These are phyloP conservation scores for Gaertneriomyces sp. DNA, from an alignment of 192 early-diverging fungal species.

Conservation along the genomic window DNA sequence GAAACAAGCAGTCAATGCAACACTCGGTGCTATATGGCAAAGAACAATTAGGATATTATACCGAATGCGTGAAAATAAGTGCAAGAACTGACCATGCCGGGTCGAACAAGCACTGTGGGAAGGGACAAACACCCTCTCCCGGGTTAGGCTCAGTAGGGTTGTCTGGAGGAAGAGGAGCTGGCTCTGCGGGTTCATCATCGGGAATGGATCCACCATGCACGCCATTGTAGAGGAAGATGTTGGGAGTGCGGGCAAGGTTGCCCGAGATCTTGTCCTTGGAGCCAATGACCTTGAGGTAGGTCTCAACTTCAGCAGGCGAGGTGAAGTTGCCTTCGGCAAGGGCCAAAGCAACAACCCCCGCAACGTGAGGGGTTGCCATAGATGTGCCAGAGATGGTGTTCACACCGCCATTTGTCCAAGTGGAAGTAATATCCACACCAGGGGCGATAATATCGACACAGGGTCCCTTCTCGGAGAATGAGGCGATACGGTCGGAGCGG, in stretches of 20 bases:
- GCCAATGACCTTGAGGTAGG: conserved; percentile 41
- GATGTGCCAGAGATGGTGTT: conserved; percentile 52
- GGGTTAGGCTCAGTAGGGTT: conserved; percentile 31
- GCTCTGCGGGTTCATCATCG: conserved; percentile 39
- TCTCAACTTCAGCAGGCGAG: conserved; percentile 39
- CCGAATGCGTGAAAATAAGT: background rate
- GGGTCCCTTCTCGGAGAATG: conserved; percentile 49
- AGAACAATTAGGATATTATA: background rate
- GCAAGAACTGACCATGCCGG: conserved; percentile 18
- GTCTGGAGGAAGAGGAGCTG: conserved; percentile 25
- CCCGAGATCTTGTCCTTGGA: conserved; percentile 35
- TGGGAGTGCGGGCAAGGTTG: conserved; percentile 38
- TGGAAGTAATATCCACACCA: conserved; percentile 48
- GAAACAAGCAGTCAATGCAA: conserved; percentile 27
- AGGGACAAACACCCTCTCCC: conserved; percentile 46
- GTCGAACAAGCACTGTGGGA: conserved; percentile 46
- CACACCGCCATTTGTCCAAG: conserved; percentile 23
- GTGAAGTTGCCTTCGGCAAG: conserved; percentile 41
- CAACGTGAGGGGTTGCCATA: conserved; percentile 56
- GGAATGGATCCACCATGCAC: conserved; percentile 37
- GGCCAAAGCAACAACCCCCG: conserved; percentile 48
- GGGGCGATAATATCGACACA: conserved; percentile 65
- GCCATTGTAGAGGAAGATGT: conserved; percentile 43
- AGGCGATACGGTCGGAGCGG: conserved; percentile 31
- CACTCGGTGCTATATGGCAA: conserved; percentile 13